Conservation (phyloP, 139 green algal genomes). For the Mesotaenium endlicherianum region DNA sequence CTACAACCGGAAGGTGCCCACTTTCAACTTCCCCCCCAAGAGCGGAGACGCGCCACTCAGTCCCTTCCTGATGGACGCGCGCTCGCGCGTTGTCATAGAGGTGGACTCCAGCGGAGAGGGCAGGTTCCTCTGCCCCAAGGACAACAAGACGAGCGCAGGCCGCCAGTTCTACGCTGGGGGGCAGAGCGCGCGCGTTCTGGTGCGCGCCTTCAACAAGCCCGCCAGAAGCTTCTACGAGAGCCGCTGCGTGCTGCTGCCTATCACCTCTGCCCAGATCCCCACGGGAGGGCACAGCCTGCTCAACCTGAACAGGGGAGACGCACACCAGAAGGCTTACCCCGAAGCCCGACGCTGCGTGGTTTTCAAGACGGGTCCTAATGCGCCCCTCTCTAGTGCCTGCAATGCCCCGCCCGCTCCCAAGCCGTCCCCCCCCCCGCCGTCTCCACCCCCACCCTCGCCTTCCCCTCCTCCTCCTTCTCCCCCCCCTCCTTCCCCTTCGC, state of each 20-base stretch:
- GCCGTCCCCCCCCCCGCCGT: background rate
- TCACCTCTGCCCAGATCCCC: background rate
- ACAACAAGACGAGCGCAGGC: background rate
- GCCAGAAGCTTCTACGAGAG: background rate
- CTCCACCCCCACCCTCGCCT: background rate
- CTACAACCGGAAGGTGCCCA: too few relatives aligned
- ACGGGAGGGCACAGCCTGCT: background rate
- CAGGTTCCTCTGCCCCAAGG: background rate
- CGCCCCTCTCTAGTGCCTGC: background rate
- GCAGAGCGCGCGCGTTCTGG: background rate
- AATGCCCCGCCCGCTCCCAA: background rate
- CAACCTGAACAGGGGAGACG: constrained; percentile 11
- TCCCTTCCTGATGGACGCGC: background rate
- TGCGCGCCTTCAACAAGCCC: background rate
- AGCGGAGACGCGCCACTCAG: too few relatives aligned
- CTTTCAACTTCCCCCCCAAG: too few relatives aligned
- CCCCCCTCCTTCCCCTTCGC: background rate
- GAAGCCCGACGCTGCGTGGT: constrained; percentile 28
- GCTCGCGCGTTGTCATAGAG: background rate
- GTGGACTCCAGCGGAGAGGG: background rate
- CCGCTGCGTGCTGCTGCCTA: constrained; percentile 4
- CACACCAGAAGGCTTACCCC: background rate
- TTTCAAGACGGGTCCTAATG: constrained; percentile 14
- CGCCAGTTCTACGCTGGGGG: background rate
- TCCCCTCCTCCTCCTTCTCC: background rate